Conservation (phyloP, 768 basidiomycete species). For the Punctularia strigosozonata region DNA sequence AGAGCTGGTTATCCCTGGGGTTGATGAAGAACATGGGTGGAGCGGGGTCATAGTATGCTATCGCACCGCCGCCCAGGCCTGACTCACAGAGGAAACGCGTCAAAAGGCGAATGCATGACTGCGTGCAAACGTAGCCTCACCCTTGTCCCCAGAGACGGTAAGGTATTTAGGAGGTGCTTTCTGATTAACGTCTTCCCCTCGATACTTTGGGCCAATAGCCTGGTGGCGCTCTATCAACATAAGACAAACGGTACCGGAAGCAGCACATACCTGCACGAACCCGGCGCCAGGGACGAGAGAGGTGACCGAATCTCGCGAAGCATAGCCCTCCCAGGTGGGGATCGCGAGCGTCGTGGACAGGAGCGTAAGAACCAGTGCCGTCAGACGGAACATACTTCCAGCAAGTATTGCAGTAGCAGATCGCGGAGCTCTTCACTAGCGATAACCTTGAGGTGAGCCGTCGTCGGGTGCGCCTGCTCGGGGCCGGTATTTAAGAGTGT, state of each 20-base stretch:
- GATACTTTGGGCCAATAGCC: slow-evolving; percentile 15
- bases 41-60: slow-evolving; percentile 20
- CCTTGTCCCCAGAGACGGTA: slow-evolving; percentile 16
- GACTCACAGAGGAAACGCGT: neutral
- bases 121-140: too few relatives aligned
- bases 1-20: slow-evolving; percentile 31
- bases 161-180: slow-evolving; percentile 21
- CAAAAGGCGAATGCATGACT: neutral
- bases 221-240: slow-evolving; percentile 8
- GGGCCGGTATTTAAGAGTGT: neutral
- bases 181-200: too few relatives aligned
- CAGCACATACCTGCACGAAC: slow-evolving; percentile 20
- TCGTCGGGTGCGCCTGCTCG: neutral
- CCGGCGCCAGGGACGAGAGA: slow-evolving; percentile 31
- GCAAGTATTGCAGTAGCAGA: too few relatives aligned
- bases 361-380: neutral
- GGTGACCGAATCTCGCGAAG: slow-evolving; percentile 24
- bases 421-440: neutral
- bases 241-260: too few relatives aligned
- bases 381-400: too few relatives aligned
- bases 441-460: neutral
- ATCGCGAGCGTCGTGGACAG: slow-evolving; percentile 13
- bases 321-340: slow-evolving; percentile 32
- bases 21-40: slow-evolving; percentile 45
- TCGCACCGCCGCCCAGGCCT: slow-evolving; percentile 40